Evolutionary conservation across 768 basidiomycete genomes (phyloP).

Genomic region (Candolleomyces eurysporus): DNA sequence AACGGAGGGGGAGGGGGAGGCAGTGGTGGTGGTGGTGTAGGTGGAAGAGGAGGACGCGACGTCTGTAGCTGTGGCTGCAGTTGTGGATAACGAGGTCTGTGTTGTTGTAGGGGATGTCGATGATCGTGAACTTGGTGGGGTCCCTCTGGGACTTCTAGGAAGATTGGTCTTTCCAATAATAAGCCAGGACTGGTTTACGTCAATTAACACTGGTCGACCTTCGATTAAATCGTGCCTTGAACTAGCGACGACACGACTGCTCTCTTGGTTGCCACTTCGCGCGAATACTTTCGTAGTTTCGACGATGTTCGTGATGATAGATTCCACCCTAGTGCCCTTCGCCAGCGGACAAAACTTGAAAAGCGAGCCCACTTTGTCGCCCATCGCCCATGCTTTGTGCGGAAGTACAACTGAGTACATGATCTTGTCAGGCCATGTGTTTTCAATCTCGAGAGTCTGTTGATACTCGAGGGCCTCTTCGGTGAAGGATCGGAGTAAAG

Average conservation of each 20-base stretch:
- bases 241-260: constrained; percentile 57
- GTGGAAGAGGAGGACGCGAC: too few relatives aligned
- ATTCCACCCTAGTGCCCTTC: constrained; percentile 78
- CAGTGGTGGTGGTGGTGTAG: too few relatives aligned
- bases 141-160: background rate
- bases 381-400: constrained; percentile 94
- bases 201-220: constrained; percentile 49
- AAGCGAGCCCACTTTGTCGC: constrained; percentile 76
- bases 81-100: background rate
- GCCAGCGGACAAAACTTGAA: constrained; percentile 85
- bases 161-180: constrained; percentile 1
- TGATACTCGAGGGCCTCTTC: constrained; percentile 91
- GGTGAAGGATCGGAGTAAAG: constrained; percentile 70
- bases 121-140: background rate
- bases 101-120: background rate
- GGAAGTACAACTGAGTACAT: constrained; percentile 95
- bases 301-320: constrained; percentile 64
- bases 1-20: too few relatives aligned
- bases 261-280: constrained; percentile 56
- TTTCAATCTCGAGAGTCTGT: constrained; percentile 93
- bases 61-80: too few relatives aligned
- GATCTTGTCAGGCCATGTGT: constrained; percentile 96
- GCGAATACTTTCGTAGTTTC: constrained; percentile 68
- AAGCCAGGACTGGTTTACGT: constrained; percentile 20
- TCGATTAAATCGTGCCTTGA: constrained; percentile 66